A percentile compares a stretch with the other conserved stretches of the same genome.
phyloP scores from a whole-genome alignment of 129 eudicot species.

The Flaveria sonorensis region DNA sequence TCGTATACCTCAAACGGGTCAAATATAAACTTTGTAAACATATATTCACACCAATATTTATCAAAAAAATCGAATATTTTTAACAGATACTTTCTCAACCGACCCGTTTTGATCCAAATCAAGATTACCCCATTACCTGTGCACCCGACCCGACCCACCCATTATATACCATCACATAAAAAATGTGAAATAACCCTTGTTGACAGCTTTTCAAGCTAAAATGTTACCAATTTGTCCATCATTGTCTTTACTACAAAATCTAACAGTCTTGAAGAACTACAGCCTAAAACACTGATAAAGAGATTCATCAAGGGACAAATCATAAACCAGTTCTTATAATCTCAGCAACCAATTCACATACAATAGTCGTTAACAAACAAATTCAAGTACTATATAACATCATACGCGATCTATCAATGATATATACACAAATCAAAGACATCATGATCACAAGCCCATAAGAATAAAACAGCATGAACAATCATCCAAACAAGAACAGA shows the following conservation, averaged over 20 bases:
- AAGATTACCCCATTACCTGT: not conserved
- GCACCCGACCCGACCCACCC: not conserved
- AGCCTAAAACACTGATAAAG: not conserved
- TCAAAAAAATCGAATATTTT: not conserved
- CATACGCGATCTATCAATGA: conserved; percentile 1
- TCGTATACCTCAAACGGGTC: conserved; percentile 11
- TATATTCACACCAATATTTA: not conserved
- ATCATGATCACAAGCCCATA: conserved; percentile 10
- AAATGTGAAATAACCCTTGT: not conserved
- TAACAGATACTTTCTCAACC: not conserved
- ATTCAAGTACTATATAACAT: not conserved
- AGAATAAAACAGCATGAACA: conserved; percentile 14
- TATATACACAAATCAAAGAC: not conserved
- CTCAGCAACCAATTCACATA: not conserved
- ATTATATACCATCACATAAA: not conserved
- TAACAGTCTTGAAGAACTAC: not conserved
- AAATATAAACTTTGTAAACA: not conserved
- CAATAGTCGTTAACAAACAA: not conserved
- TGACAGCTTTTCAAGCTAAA: not conserved
- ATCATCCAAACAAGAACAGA: conserved; percentile 19
- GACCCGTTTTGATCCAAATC: not conserved
- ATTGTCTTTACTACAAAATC: conserved; percentile 2
- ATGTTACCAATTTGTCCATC: not conserved
- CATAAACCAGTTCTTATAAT: no score
- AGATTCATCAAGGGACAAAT: not conserved